A percentile compares a stretch with the other conserved stretches of the same genome.
These are phyloP conservation scores for Pyrus communis DNA, from an alignment of 306 rosid genomes.

Conservation along the genomic window DNA sequence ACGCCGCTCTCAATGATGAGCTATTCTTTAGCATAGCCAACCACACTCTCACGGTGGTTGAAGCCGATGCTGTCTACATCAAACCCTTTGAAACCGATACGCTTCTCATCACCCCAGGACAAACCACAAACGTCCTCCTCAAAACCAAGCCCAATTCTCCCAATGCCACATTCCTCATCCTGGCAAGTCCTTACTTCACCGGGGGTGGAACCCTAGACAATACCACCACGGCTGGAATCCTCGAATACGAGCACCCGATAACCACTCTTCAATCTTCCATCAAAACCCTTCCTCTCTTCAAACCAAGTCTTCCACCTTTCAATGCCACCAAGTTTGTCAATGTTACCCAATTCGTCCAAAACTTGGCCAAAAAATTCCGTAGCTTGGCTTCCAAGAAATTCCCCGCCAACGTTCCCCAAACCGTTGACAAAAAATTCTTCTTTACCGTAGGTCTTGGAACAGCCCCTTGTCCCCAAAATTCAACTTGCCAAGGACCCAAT, in stretches of 20 bases:
- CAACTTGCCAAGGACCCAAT: constrained; percentile 85
- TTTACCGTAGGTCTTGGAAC: constrained; percentile 77
- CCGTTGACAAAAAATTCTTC: constrained; percentile 46
- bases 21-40: constrained; percentile 72
- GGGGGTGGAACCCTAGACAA: constrained; percentile 64
- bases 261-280: neutral
- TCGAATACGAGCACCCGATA: constrained; percentile 39
- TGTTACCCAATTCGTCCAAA: constrained; percentile 52
- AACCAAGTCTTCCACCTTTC: constrained; percentile 55
- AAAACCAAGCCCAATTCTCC: constrained; percentile 45
- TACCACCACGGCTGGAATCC: constrained; percentile 59
- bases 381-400: constrained; percentile 45
- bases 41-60: constrained; percentile 64
- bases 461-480: constrained; percentile 52
- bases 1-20: constrained; percentile 88
- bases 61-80: constrained; percentile 62
- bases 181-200: constrained; percentile 51
- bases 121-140: constrained; percentile 64
- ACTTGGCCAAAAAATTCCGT: constrained; percentile 36
- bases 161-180: constrained; percentile 57
- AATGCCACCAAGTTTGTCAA: constrained; percentile 61
- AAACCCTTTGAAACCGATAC: constrained; percentile 54
- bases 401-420: constrained; percentile 62
- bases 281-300: constrained; percentile 23
- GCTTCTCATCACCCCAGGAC: constrained; percentile 59